Conservation (phyloP, 176 grass and related monocot species). For the Aechmea fasciata region DNA sequence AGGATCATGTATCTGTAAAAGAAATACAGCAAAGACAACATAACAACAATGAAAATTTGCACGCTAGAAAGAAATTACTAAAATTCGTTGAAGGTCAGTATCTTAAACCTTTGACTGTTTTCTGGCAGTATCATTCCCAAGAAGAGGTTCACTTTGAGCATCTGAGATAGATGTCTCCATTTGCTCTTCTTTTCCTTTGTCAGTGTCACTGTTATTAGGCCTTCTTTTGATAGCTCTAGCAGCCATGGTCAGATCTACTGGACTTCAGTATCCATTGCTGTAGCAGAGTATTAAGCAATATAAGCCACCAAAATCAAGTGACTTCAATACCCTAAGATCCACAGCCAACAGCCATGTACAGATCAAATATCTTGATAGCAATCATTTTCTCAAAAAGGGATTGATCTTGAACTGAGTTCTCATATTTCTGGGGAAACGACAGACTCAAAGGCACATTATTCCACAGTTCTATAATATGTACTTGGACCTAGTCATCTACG, state of each 20-base stretch:
- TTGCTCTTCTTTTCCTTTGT: conserved; percentile 8
- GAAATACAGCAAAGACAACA: not conserved
- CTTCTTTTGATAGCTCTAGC: conserved; percentile 4
- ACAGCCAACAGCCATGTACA: no score
- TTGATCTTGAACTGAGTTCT: no score
- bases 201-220: not conserved
- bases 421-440: no score
- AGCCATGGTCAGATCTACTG: conserved; percentile 5
- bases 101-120: conserved; percentile 4
- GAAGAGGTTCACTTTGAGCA: conserved; percentile 8
- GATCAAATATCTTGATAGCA: no score
- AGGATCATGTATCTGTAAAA: conserved; percentile 14
- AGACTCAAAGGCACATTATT: no score
- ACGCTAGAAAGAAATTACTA: not conserved
- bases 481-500: no score
- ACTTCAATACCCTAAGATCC: no score
- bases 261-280: not conserved
- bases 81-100: not conserved
- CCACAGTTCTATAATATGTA: no score
- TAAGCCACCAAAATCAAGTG: not conserved
- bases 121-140: not conserved
- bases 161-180: not conserved
- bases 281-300: not conserved
- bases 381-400: no score
- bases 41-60: not conserved